Percentiles rank a stretch among this genome's conserved stretches.
phyloP scores from a whole-genome alignment of 768 basidiomycete species.

The Termitomyces sp. region DNA sequence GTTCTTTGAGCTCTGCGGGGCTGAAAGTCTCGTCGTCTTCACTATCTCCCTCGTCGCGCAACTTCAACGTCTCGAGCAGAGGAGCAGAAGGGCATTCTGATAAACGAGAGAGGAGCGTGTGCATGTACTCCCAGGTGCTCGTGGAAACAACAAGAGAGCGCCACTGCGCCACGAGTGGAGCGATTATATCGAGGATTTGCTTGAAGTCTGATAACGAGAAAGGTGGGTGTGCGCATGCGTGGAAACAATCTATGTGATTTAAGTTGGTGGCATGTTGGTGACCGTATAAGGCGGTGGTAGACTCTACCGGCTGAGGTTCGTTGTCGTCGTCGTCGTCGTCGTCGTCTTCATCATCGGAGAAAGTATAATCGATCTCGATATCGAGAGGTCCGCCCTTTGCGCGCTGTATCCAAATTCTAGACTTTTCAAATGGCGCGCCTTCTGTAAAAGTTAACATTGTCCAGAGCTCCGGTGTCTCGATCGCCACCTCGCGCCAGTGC shows the following conservation, averaged over 20 bases:
- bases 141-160: slow-evolving; percentile 44
- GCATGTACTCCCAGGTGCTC: slow-evolving; percentile 43
- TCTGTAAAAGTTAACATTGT: slow-evolving; percentile 38
- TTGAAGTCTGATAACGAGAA: slow-evolving; percentile 30
- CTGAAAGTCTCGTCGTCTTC: slow-evolving; percentile 37
- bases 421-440: slow-evolving; percentile 39
- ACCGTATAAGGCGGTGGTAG: neutral
- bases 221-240: slow-evolving; percentile 17
- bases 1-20: slow-evolving; percentile 34
- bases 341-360: slow-evolving; percentile 18
- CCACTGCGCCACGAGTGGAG: slow-evolving; percentile 55
- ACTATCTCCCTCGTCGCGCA: slow-evolving; percentile 55
- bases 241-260: slow-evolving; percentile 15
- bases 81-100: slow-evolving; percentile 45
- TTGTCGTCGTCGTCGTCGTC: slow-evolving; percentile 15
- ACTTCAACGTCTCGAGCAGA: slow-evolving; percentile 45
- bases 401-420: slow-evolving; percentile 45
- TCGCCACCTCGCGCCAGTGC: slow-evolving; percentile 52
- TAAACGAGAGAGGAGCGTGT: slow-evolving; percentile 37
- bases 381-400: slow-evolving; percentile 51
- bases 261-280: slow-evolving; percentile 17
- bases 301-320: neutral
- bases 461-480: slow-evolving; percentile 57
- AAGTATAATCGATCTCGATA: slow-evolving; percentile 44
- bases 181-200: slow-evolving; percentile 38